Percentiles rank a stretch among this genome's conserved stretches.
Conservation (phyloP, 2,329 filamentous ascomycete genomes). For the Cladosporium phlei region DNA sequence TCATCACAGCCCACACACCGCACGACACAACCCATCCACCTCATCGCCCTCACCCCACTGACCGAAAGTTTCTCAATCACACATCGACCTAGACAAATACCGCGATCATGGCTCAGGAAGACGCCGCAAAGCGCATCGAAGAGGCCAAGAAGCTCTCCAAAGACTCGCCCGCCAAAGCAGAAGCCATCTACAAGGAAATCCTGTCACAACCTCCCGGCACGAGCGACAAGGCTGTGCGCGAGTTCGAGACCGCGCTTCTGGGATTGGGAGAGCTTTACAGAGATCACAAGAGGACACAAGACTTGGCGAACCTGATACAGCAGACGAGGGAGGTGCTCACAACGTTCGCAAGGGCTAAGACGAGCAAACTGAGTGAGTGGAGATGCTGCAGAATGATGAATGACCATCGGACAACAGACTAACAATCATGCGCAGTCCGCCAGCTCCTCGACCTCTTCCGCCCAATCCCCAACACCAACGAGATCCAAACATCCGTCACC, state of each 20-base stretch:
- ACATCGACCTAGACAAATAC: neutral
- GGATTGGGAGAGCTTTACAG: slow-evolving; percentile 88
- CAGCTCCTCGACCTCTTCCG: slow-evolving; percentile 94
- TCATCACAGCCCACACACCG: neutral
- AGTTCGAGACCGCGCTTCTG: slow-evolving; percentile 86
- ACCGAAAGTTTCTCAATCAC: too few relatives aligned
- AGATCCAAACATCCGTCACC: slow-evolving; percentile 89
- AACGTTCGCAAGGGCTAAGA: slow-evolving; percentile 98
- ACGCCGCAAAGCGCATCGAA: slow-evolving; percentile 64
- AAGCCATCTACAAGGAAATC: slow-evolving; percentile 83
- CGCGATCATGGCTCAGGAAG: slow-evolving; percentile 43
- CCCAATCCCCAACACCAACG: slow-evolving; percentile 87
- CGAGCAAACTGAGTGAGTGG: slow-evolving; percentile 85
- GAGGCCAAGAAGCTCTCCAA: slow-evolving; percentile 83
- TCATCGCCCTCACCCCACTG: neutral
- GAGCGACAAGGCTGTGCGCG: slow-evolving; percentile 79
- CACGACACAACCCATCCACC: neutral
- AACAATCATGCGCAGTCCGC: slow-evolving; percentile 55
- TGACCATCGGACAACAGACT: neutral
- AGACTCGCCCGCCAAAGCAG: slow-evolving; percentile 76
- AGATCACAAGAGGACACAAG: slow-evolving; percentile 75
- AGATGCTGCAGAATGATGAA: neutral
- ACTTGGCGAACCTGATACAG: slow-evolving; percentile 84
- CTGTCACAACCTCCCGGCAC: slow-evolving; percentile 78
- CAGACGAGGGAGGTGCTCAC: slow-evolving; percentile 87